Evolutionary conservation across 2,329 filamentous ascomycete genomes (phyloP).

Genomic region (Diaporthe amygdali): DNA sequence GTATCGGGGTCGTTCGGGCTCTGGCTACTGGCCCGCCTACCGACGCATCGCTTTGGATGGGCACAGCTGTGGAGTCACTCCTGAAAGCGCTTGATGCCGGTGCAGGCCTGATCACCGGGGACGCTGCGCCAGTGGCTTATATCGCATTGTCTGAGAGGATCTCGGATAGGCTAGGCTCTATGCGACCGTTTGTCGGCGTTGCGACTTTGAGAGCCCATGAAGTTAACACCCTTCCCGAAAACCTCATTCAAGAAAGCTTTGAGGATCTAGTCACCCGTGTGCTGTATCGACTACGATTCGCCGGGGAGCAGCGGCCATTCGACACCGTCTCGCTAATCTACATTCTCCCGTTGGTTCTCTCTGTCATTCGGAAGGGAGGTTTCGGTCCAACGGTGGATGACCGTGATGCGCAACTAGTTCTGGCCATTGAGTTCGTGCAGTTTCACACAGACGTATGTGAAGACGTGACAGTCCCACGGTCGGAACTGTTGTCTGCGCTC

Average conservation of each 20-base stretch:
- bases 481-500: conserved; percentile 73
- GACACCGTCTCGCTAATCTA: conserved; percentile 89
- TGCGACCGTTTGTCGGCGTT: conserved; percentile 84
- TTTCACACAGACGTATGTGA: conserved; percentile 85
- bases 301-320: conserved; percentile 92
- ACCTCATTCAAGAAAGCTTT: conserved; percentile 79
- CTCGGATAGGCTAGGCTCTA: conserved; percentile 73
- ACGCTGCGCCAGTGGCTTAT: conserved; percentile 78
- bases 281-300: conserved; percentile 87
- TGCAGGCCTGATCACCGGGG: conserved; percentile 80
- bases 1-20: conserved; percentile 83
- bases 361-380: conserved; percentile 80
- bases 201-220: conserved; percentile 83
- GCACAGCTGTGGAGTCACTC: conserved; percentile 75
- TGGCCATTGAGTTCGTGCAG: conserved; percentile 86
- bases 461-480: conserved; percentile 77
- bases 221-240: conserved; percentile 72
- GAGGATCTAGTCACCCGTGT: conserved; percentile 86
- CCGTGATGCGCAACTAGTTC: conserved; percentile 84
- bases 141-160: conserved; percentile 79
- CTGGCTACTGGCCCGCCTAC: conserved; percentile 89
- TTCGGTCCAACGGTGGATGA: conserved; percentile 77
- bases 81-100: conserved; percentile 79
- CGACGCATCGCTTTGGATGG: conserved; percentile 87
- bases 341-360: conserved; percentile 79